Percentiles rank a stretch among this genome's conserved stretches.
Evolutionary conservation across 75 land plant genomes (phyloP).

Genomic region (Pinus tabuliformis): DNA sequence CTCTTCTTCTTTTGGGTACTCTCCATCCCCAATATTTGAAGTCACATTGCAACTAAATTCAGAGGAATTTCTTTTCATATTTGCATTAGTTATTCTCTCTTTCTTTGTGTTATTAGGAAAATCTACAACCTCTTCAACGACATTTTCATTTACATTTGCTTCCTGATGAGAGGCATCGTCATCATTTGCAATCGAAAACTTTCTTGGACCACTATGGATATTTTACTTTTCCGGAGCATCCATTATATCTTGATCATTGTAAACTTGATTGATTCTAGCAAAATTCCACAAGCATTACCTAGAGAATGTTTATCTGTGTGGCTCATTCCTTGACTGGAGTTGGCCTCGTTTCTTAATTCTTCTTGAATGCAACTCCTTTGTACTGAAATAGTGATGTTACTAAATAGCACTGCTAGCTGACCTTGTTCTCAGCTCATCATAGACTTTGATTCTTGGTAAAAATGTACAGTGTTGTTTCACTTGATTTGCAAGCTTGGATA

Average conservation of each 20-base stretch:
- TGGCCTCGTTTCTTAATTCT: not conserved
- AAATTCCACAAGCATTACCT: not conserved
- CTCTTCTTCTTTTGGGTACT: not conserved
- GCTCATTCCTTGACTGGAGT: not conserved
- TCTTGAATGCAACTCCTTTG: constrained; percentile 6
- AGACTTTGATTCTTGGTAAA: constrained; percentile 1
- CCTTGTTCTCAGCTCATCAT: not conserved
- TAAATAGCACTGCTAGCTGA: not conserved
- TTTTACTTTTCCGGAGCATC: no score
- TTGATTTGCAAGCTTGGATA: not conserved
- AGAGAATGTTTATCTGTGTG: not conserved
- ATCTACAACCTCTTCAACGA: no score
- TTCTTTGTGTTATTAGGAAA: no score
- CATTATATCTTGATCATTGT: not conserved
- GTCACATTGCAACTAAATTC: no score
- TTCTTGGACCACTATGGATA: not conserved
- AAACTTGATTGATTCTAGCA: not conserved
- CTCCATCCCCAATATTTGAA: no score
- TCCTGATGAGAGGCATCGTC: no score
- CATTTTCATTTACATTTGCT: no score
- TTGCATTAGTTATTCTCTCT: no score
- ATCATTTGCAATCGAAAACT: no score
- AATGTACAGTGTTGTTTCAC: not conserved
- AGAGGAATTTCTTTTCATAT: no score
- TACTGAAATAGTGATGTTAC: not conserved